A percentile compares a stretch with the other conserved stretches of the same genome.
Conservation (phyloP, 768 basidiomycete genomes). For the Russula virescens region DNA sequence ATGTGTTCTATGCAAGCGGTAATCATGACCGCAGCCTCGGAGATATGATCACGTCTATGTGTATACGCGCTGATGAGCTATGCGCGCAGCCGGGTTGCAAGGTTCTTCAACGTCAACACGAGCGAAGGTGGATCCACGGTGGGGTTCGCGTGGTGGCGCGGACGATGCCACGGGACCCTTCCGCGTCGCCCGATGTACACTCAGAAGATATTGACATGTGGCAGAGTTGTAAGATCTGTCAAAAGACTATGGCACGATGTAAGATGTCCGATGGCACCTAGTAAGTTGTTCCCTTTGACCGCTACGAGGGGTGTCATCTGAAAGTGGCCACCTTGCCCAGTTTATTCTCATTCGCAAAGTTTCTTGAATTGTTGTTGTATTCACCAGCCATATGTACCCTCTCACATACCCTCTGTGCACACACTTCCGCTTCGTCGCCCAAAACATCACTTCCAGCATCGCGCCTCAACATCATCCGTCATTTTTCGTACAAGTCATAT, state of each 20-base stretch:
- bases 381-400: slow-evolving; percentile 32
- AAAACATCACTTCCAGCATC: slow-evolving; percentile 28
- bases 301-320: slow-evolving; percentile 40
- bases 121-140: slow-evolving; percentile 21
- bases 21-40: slow-evolving; percentile 37
- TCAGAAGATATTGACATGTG: slow-evolving; percentile 38
- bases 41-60: slow-evolving; percentile 35
- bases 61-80: slow-evolving; percentile 30
- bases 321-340: slow-evolving; percentile 30
- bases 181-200: neutral
- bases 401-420: slow-evolving; percentile 16
- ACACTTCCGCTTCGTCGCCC: slow-evolving; percentile 19
- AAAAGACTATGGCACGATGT: slow-evolving; percentile 31
- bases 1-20: slow-evolving; percentile 30
- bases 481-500: slow-evolving; percentile 36
- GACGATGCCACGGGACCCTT: neutral
- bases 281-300: slow-evolving; percentile 37
- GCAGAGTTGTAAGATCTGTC: slow-evolving; percentile 47
- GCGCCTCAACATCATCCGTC: slow-evolving; percentile 36
- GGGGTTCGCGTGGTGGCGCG: slow-evolving; percentile 11
- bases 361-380: slow-evolving; percentile 24
- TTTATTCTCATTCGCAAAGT: slow-evolving; percentile 44
- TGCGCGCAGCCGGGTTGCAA: slow-evolving; percentile 37
- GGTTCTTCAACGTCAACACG: slow-evolving; percentile 13
- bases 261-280: slow-evolving; percentile 46